Conservation (phyloP, 306 rosid species). For the Datisca glomerata region DNA sequence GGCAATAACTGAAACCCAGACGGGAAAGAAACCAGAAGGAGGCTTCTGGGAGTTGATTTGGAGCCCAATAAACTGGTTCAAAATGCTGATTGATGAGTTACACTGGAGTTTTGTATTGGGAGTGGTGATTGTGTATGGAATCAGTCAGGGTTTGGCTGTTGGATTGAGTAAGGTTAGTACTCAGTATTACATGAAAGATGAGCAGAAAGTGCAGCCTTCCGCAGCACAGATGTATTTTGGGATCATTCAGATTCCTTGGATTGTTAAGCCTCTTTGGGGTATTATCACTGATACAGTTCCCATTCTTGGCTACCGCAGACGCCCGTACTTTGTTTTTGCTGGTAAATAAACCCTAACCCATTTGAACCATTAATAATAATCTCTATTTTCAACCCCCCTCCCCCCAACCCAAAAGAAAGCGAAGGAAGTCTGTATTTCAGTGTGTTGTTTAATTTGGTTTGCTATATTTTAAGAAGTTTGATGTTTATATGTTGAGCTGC, state of each 20-base stretch:
- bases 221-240: conserved; percentile 20
- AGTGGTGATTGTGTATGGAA: conserved; percentile 17
- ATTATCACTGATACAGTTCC: conserved; percentile 20
- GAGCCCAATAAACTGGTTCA: conserved; percentile 17
- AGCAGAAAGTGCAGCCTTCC: conserved; percentile 21
- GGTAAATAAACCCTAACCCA: conserved; percentile 10
- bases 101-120: conserved; percentile 24
- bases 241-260: conserved; percentile 16
- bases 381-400: not conserved
- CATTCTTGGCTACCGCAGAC: conserved; percentile 17
- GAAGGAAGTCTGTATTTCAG: too few species aligned
- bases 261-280: conserved; percentile 22
- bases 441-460: too few species aligned
- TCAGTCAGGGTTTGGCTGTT: conserved; percentile 20
- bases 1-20: not conserved
- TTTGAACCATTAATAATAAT: not conserved
- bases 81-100: conserved; percentile 16
- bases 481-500: too few species aligned
- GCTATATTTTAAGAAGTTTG: too few species aligned
- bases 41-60: conserved; percentile 9
- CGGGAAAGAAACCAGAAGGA: not conserved
- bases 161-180: conserved; percentile 15
- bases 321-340: conserved; percentile 22
- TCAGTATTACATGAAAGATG: conserved; percentile 25
- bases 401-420: too few species aligned